phyloP scores from a whole-genome alignment of 805 yeast species.

The Cyberlindnera petersonii region DNA sequence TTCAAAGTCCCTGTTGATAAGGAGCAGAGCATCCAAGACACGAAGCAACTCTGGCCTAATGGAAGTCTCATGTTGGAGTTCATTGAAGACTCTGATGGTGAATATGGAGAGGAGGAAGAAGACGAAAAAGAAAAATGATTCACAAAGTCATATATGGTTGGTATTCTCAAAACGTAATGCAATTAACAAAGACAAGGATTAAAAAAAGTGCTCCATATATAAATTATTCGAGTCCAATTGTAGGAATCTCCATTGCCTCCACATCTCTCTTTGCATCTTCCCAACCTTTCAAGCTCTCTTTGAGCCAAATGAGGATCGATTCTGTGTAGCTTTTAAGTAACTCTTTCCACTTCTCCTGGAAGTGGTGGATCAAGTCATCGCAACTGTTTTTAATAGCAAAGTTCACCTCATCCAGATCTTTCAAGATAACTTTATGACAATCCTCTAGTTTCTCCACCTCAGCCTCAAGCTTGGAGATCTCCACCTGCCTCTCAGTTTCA shows the following conservation, averaged over 20 bases:
- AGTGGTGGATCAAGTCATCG: slow-evolving; percentile 24
- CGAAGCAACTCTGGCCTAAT: slow-evolving; percentile 59
- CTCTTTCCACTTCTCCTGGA: slow-evolving; percentile 28
- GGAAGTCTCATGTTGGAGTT: slow-evolving; percentile 59
- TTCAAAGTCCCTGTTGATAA: slow-evolving; percentile 37
- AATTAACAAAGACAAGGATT: neutral
- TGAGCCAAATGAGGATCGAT: slow-evolving; percentile 33
- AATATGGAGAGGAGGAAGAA: slow-evolving; percentile 27
- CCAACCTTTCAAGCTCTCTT: slow-evolving; percentile 38
- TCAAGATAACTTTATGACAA: slow-evolving; percentile 34
- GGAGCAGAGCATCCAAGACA: slow-evolving; percentile 34
- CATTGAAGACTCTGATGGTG: slow-evolving; percentile 24
- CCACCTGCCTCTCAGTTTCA: slow-evolving; percentile 35
- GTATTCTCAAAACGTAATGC: neutral
- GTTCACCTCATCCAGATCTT: slow-evolving; percentile 36
- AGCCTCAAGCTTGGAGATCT: slow-evolving; percentile 31
- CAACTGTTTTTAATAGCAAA: slow-evolving; percentile 30
- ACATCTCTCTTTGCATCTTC: slow-evolving; percentile 32
- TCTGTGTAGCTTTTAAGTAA: slow-evolving; percentile 32
- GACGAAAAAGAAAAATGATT: slow-evolving; percentile 10
- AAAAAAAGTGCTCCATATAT: neutral
- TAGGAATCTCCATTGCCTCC: slow-evolving; percentile 16
- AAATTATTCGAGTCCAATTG: neutral
- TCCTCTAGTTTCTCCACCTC: slow-evolving; percentile 38
- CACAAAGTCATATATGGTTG: neutral